Conservation (phyloP, 139 green algal species). For the Picochlorum sp. region DNA sequence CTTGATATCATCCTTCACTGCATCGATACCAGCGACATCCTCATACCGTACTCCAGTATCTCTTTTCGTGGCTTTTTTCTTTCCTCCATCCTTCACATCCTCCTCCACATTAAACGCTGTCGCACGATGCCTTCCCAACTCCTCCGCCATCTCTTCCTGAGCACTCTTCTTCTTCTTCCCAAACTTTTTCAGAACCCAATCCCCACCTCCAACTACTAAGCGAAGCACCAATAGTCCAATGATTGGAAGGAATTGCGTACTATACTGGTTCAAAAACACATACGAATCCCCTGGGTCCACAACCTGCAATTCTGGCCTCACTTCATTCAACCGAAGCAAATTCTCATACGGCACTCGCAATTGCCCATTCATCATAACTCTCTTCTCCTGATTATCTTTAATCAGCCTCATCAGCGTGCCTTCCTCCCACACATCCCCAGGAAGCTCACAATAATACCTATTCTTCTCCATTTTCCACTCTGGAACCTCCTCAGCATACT, state of each 20-base stretch:
- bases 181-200: slow-evolving; percentile 27
- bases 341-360: slow-evolving; percentile 11
- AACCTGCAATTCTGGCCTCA: slow-evolving; percentile 47
- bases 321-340: slow-evolving; percentile 32
- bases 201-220: slow-evolving; percentile 22
- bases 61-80: neutral
- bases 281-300: slow-evolving; percentile 44
- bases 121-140: slow-evolving; percentile 35
- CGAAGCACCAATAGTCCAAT: slow-evolving; percentile 36
- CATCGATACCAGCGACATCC: slow-evolving; percentile 65
- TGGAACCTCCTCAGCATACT: slow-evolving; percentile 36
- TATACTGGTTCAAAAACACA: slow-evolving; percentile 47
- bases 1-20: slow-evolving; percentile 49
- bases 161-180: slow-evolving; percentile 38
- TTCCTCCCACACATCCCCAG: slow-evolving; percentile 62
- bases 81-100: neutral
- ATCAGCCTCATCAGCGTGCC: slow-evolving; percentile 51
- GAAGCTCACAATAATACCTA: slow-evolving; percentile 61
- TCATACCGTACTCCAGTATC: slow-evolving; percentile 57
- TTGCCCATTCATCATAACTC: slow-evolving; percentile 14
- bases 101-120: slow-evolving; percentile 37
- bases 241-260: slow-evolving; percentile 44
- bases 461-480: slow-evolving; percentile 67
- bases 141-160: slow-evolving; percentile 39
- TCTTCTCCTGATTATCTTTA: slow-evolving; percentile 38